Percentiles rank a stretch among this genome's conserved stretches.
These are phyloP conservation scores for Lachnellula occidentalis DNA, from an alignment of 2,329 filamentous ascomycete species.

Conservation along the genomic window DNA sequence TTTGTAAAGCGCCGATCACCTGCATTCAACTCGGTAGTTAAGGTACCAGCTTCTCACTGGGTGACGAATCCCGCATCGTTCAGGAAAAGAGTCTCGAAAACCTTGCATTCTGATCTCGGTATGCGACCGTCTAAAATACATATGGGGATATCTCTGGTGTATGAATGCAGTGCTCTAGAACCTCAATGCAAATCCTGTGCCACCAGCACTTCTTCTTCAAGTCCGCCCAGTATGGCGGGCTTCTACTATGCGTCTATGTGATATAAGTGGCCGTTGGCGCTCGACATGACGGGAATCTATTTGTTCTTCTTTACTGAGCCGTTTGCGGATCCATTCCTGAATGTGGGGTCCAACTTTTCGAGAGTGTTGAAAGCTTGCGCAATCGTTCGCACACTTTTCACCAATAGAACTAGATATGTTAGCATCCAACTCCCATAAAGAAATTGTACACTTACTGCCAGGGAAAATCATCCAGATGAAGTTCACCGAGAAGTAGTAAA, in stretches of 20 bases:
- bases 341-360: conserved; percentile 17
- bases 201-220: too few relatives aligned
- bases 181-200: too few relatives aligned
- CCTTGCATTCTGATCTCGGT: too few relatives aligned
- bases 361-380: conserved; percentile 34
- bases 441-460: conserved; percentile 38
- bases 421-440: neutral
- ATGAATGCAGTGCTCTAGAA: too few relatives aligned
- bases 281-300: too few relatives aligned
- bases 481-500: conserved; percentile 59
- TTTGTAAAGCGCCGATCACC: too few relatives aligned
- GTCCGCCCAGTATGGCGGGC: too few relatives aligned
- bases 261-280: too few relatives aligned
- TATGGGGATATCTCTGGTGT: too few relatives aligned
- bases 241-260: too few relatives aligned
- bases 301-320: neutral
- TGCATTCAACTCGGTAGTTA: neutral
- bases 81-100: too few relatives aligned
- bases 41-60: neutral
- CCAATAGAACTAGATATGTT: conserved; percentile 28
- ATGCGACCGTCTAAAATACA: too few relatives aligned
- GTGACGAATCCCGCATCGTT: neutral
- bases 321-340: neutral
- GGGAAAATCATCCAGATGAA: conserved; percentile 56
- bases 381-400: conserved; percentile 33